phyloP scores from a whole-genome alignment of 306 rosid genomes.

The Oxytropis ochrocephala region DNA sequence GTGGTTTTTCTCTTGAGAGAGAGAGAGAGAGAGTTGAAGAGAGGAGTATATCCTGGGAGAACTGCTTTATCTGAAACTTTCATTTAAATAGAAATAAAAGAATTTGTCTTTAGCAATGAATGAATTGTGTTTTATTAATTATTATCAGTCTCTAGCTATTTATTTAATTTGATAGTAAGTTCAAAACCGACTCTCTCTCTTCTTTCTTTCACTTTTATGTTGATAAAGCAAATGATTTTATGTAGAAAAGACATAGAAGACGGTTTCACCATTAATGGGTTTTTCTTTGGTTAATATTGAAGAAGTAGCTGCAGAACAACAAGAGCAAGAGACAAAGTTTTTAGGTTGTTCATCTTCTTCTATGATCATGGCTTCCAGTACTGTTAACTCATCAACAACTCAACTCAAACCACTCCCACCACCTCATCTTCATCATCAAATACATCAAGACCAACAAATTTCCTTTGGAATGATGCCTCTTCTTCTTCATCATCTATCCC shows the following conservation, averaged over 20 bases:
- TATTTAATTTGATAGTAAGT: slow-evolving; percentile 17
- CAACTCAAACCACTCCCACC: slow-evolving; percentile 38
- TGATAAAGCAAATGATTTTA: slow-evolving; percentile 22
- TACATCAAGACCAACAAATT: slow-evolving; percentile 34
- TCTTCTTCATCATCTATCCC: slow-evolving; percentile 59
- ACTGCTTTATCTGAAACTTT: slow-evolving; percentile 40
- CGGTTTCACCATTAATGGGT: slow-evolving; percentile 50
- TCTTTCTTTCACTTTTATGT: neutral
- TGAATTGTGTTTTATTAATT: slow-evolving; percentile 16
- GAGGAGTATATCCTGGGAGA: slow-evolving; percentile 19
- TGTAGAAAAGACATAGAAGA: slow-evolving; percentile 24
- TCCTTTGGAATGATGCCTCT: slow-evolving; percentile 68
- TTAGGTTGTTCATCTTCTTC: slow-evolving; percentile 21
- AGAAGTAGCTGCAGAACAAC: neutral
- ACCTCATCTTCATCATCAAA: slow-evolving; percentile 1
- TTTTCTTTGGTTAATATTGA: slow-evolving; percentile 19
- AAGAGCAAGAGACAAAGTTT: slow-evolving; percentile 30
- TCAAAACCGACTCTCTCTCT: slow-evolving; percentile 38
- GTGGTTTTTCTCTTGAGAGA: slow-evolving; percentile 8
- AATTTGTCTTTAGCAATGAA: slow-evolving; percentile 48
- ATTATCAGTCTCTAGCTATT: neutral
- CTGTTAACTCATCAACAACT: slow-evolving; percentile 25
- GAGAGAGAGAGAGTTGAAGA: slow-evolving; percentile 19
- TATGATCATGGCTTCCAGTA: slow-evolving; percentile 51
- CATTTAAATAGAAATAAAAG: neutral